Evolutionary conservation across 352 stramenopile species (phyloP).

Genomic region (Elongisporangium anandrum): DNA sequence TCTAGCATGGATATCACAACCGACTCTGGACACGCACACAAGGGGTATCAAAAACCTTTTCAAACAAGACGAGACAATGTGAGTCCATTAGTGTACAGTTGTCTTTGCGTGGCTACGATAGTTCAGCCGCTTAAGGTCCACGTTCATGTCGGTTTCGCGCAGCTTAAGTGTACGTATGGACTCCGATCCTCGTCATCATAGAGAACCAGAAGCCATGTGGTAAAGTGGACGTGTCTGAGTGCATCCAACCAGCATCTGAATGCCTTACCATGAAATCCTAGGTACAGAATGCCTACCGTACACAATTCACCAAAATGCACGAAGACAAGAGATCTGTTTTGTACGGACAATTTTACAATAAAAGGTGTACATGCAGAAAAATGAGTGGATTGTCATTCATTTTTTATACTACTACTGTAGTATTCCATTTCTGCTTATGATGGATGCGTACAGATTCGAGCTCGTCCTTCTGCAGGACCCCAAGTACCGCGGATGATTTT

Average conservation of each 20-base stretch:
- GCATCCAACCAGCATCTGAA: neutral
- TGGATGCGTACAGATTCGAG: neutral
- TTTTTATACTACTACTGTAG: no score
- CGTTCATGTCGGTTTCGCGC: neutral
- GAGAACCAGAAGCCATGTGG: neutral
- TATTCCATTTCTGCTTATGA: neutral
- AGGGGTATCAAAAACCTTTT: no score
- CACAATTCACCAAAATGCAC: neutral
- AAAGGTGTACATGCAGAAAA: neutral
- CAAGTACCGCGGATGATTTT: neutral
- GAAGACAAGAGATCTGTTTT: neutral
- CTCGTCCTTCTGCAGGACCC: neutral
- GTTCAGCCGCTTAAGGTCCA: neutral
- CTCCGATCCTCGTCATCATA: neutral
- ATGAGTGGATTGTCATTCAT: neutral
- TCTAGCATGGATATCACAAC: no score
- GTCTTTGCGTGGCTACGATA: neutral
- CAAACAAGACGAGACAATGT: no score
- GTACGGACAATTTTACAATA: neutral
- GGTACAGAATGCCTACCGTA: no score
- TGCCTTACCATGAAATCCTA: neutral
- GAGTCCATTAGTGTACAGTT: no score
- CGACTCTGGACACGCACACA: no score
- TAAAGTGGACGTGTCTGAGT: neutral
- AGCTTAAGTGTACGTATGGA: neutral